These are phyloP conservation scores for Podospora comata DNA, from an alignment of 495 filamentous ascomycete species.

Conservation along the genomic window DNA sequence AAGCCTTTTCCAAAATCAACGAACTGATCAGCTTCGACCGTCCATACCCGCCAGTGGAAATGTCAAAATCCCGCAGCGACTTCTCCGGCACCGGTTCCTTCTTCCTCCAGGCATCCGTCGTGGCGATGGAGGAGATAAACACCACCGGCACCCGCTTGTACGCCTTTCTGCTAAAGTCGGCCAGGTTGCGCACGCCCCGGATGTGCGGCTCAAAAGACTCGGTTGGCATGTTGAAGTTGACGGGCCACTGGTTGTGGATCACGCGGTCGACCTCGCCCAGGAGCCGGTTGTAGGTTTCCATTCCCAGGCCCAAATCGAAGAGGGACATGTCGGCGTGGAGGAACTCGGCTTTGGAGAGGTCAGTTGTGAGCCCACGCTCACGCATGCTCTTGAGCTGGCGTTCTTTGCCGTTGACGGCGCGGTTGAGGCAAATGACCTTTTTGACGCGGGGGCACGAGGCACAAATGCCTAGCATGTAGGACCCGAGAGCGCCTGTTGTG, in stretches of 20 bases:
- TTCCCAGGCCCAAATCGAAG: constrained; percentile 43
- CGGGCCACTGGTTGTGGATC: constrained; percentile 63
- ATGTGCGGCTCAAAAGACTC: constrained; percentile 56
- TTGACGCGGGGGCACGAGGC: constrained; percentile 36
- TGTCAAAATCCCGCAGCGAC: constrained; percentile 40
- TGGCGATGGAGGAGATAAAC: constrained; percentile 55
- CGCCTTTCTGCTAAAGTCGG: constrained; percentile 49
- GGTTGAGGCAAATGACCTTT: constrained; percentile 57
- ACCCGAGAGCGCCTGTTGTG: constrained; percentile 58
- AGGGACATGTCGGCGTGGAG: constrained; percentile 47
- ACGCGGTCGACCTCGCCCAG: constrained; percentile 44
- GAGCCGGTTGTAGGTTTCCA: constrained; percentile 38
- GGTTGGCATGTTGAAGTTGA: constrained; percentile 59
- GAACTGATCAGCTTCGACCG: constrained; percentile 55
- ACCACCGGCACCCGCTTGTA: constrained; percentile 45
- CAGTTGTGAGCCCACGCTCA: constrained; percentile 36
- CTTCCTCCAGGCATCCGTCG: constrained; percentile 37
- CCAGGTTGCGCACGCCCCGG: constrained; percentile 49
- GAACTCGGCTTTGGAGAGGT: constrained; percentile 49
- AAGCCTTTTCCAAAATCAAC: constrained; percentile 46
- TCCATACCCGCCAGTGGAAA: constrained; percentile 51
- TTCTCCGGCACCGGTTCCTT: constrained; percentile 45
- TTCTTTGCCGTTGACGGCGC: constrained; percentile 38
- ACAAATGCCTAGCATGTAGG: constrained; percentile 51
- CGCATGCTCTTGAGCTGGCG: constrained; percentile 32